Evolutionary conservation across 768 basidiomycete genomes (phyloP).

Genomic region (Suillus sp.): DNA sequence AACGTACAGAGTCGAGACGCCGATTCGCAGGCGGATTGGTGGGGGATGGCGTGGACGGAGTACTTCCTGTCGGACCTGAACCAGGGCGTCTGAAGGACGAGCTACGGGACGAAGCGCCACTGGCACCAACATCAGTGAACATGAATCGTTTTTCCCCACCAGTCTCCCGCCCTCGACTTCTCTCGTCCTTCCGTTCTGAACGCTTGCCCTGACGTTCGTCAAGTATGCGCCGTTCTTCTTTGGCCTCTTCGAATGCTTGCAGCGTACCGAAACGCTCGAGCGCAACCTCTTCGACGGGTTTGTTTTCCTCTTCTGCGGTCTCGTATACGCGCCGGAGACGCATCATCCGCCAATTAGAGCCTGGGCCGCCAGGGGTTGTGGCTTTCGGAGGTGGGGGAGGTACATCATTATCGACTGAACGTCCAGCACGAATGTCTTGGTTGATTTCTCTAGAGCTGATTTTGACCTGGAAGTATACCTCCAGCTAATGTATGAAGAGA

Average conservation of each 20-base stretch:
- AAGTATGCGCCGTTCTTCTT: conserved; percentile 80
- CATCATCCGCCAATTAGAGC: conserved; percentile 98
- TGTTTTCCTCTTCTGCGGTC: conserved; percentile 82
- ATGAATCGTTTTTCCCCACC: conserved; percentile 58
- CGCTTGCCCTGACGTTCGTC: conserved; percentile 76
- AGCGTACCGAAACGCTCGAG: conserved; percentile 86
- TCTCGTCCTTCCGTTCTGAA: conserved; percentile 39
- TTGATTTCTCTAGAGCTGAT: conserved; percentile 68
- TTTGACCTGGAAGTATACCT: conserved; percentile 47
- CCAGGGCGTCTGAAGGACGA: conserved; percentile 87
- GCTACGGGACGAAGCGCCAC: conserved; percentile 75
- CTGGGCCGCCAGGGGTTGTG: conserved; percentile 82
- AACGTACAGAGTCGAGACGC: conserved; percentile 61
- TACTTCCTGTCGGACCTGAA: conserved; percentile 49
- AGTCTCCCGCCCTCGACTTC: conserved; percentile 35
- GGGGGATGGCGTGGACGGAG: conserved; percentile 60
- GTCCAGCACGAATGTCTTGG: conserved; percentile 50
- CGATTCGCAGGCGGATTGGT: conserved; percentile 44
- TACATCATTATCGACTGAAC: conserved; percentile 42
- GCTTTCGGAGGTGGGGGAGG: conserved; percentile 45
- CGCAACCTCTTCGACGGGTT: conserved; percentile 74
- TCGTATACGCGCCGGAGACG: conserved; percentile 90
- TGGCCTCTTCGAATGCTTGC: conserved; percentile 86
- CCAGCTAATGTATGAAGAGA: conserved; percentile 13
- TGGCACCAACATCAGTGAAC: conserved; percentile 66